Percentiles rank a stretch among this genome's conserved stretches.
These are phyloP conservation scores for Colletotrichum caudatum DNA, from an alignment of 2,329 filamentous ascomycete genomes.

Conservation along the genomic window DNA sequence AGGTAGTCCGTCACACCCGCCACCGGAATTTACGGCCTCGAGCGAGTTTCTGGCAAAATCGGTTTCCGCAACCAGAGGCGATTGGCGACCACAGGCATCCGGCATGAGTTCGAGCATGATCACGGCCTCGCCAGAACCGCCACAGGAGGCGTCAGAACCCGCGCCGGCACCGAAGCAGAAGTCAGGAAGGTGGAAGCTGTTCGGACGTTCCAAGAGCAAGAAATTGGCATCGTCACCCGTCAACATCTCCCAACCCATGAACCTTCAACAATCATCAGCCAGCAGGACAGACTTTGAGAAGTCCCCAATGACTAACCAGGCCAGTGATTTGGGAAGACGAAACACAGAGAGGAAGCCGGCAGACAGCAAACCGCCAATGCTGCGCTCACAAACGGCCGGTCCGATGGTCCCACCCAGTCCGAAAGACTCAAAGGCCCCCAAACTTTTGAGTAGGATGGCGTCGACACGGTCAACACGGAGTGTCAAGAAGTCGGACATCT, in stretches of 20 bases:
- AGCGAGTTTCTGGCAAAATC: slow-evolving; percentile 8
- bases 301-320: slow-evolving; percentile 14
- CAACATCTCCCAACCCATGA: slow-evolving; percentile 37
- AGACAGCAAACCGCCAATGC: slow-evolving; percentile 59
- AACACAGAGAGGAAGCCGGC: slow-evolving; percentile 52
- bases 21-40: slow-evolving; percentile 44
- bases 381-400: slow-evolving; percentile 58
- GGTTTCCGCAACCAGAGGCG: slow-evolving; percentile 26
- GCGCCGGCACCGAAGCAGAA: slow-evolving; percentile 56
- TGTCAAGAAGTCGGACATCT: slow-evolving; percentile 44
- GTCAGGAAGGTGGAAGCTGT: slow-evolving; percentile 70
- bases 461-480: slow-evolving; percentile 41
- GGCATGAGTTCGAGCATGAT: slow-evolving; percentile 33
- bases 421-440: slow-evolving; percentile 42
- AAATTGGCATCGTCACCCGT: slow-evolving; percentile 41
- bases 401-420: slow-evolving; percentile 27
- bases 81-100: slow-evolving; percentile 48
- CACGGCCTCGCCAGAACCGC: slow-evolving; percentile 37
- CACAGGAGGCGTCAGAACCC: slow-evolving; percentile 23
- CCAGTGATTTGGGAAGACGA: slow-evolving; percentile 49
- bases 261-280: slow-evolving; percentile 27
- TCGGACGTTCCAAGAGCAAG: slow-evolving; percentile 59
- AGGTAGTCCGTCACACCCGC: slow-evolving; percentile 72
- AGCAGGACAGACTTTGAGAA: slow-evolving; percentile 21
- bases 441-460: slow-evolving; percentile 39